Evolutionary conservation across 129 eudicot genomes (phyloP).

Genomic region (Artemisia annua): DNA sequence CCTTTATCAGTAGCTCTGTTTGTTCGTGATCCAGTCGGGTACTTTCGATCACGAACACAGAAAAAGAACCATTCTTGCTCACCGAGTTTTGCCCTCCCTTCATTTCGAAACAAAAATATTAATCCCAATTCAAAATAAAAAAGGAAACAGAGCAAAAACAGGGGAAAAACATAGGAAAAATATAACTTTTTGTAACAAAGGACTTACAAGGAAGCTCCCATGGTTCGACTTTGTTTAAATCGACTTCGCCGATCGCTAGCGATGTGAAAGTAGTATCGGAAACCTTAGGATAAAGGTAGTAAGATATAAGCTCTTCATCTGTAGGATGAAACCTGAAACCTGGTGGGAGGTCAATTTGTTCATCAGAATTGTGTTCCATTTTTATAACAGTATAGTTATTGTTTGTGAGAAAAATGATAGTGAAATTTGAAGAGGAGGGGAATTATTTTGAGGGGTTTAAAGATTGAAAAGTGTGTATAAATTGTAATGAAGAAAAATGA

Average conservation of each 20-base stretch:
- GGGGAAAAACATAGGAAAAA: slow-evolving; percentile 5
- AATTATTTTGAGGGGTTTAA: slow-evolving; percentile 21
- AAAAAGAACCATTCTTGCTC: slow-evolving; percentile 94
- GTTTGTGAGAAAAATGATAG: background rate
- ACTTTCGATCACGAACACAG: slow-evolving; percentile 72
- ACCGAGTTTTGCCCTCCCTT: slow-evolving; percentile 88
- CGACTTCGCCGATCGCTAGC: slow-evolving; percentile 78
- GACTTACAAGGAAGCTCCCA: slow-evolving; percentile 88
- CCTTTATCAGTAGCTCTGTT: slow-evolving; percentile 71
- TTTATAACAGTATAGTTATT: background rate
- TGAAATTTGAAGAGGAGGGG: slow-evolving; percentile 15
- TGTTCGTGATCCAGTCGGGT: slow-evolving; percentile 81
- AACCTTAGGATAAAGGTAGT: slow-evolving; percentile 67
- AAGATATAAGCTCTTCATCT: slow-evolving; percentile 82
- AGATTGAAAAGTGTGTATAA: slow-evolving; percentile 22
- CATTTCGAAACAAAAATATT: slow-evolving; percentile 12
- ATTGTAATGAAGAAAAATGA: slow-evolving; percentile 25
- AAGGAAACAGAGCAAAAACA: background rate
- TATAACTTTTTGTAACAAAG: background rate
- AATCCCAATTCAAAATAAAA: background rate
- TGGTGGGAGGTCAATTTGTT: slow-evolving; percentile 65
- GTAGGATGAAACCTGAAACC: slow-evolving; percentile 89
- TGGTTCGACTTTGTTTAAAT: slow-evolving; percentile 89
- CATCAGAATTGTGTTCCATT: slow-evolving; percentile 36
- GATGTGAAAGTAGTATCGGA: slow-evolving; percentile 43